phyloP scores from a whole-genome alignment of 371 early-diverging fungal genomes.

The Apophysomyces variabilis region DNA sequence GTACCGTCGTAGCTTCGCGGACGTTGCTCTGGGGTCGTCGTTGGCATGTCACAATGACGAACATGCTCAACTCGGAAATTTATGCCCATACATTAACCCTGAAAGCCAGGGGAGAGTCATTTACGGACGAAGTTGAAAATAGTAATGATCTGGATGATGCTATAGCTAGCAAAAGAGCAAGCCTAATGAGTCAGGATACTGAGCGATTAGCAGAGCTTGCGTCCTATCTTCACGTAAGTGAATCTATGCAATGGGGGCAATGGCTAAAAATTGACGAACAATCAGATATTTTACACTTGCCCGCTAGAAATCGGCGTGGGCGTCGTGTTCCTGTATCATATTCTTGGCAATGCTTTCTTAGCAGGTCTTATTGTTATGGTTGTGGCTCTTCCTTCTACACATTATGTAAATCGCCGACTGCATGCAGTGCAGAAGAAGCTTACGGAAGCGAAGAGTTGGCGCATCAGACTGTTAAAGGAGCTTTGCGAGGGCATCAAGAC shows the following conservation, averaged over 20 bases:
- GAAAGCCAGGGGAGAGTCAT: conserved; percentile 6
- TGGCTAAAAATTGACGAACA: not conserved
- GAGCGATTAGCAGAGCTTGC: conserved; percentile 68
- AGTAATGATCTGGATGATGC: conserved; percentile 25
- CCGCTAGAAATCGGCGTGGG: conserved; percentile 69
- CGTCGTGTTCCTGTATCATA: conserved; percentile 62
- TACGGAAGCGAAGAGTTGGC: conserved; percentile 62
- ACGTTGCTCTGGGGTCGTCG: conserved; percentile 63
- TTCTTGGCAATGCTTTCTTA: conserved; percentile 70
- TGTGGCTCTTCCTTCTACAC: conserved; percentile 66
- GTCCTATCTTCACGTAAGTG: conserved; percentile 55
- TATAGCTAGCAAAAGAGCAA: conserved; percentile 55
- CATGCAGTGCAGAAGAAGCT: conserved; percentile 56
- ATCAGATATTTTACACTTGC: conserved; percentile 63
- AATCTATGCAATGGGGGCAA: not conserved
- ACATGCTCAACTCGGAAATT: conserved; percentile 61
- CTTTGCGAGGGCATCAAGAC: conserved; percentile 73
- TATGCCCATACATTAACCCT: conserved; percentile 57
- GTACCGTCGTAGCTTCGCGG: conserved; percentile 62
- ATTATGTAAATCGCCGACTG: conserved; percentile 53
- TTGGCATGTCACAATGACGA: conserved; percentile 60
- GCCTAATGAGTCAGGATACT: conserved; percentile 82
- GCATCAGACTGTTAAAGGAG: conserved; percentile 65
- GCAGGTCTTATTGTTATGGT: conserved; percentile 68
- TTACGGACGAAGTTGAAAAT: conserved; percentile 15